Percentiles rank a stretch among this genome's conserved stretches.
Evolutionary conservation across 352 stramenopile species (phyloP).

Genomic region (Globisporangium cystogenes): DNA sequence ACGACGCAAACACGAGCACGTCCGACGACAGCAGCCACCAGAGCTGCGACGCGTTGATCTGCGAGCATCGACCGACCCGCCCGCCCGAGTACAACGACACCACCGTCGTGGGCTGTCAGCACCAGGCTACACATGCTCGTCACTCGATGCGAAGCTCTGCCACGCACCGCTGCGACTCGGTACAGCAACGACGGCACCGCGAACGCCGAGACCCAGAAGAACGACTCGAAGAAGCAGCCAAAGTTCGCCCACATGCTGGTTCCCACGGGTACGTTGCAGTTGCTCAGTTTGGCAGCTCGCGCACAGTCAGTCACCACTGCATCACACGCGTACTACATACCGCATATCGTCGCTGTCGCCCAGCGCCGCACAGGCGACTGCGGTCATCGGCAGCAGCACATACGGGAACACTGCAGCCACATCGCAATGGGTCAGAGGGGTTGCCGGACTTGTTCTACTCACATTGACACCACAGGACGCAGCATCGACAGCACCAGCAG

Average conservation of each 20-base stretch:
- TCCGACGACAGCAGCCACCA: constrained; percentile 59
- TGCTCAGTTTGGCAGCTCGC: neutral
- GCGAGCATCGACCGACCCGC: neutral
- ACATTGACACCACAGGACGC: neutral
- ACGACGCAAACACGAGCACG: constrained; percentile 50
- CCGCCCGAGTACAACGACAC: neutral
- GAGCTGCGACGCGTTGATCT: constrained; percentile 60
- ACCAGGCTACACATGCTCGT: neutral
- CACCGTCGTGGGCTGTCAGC: neutral
- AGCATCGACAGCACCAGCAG: neutral
- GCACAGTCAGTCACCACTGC: neutral
- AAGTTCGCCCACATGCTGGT: constrained; percentile 49
- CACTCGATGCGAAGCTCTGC: neutral
- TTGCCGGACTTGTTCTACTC: neutral
- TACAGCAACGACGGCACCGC: constrained; percentile 62
- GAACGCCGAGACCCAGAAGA: constrained; percentile 62
- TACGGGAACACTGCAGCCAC: constrained; percentile 50
- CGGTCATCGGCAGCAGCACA: constrained; percentile 55
- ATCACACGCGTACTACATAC: neutral
- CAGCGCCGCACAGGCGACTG: constrained; percentile 43
- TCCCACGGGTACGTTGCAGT: too few relatives aligned
- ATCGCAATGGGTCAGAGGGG: neutral
- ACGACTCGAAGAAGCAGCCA: constrained; percentile 67
- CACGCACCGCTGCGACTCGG: constrained; percentile 51
- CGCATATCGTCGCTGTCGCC: constrained; percentile 49